Base-by-base conservation (phyloP, 2,329 filamentous ascomycete species). In the Aspergillus hiratsukae region DNA sequence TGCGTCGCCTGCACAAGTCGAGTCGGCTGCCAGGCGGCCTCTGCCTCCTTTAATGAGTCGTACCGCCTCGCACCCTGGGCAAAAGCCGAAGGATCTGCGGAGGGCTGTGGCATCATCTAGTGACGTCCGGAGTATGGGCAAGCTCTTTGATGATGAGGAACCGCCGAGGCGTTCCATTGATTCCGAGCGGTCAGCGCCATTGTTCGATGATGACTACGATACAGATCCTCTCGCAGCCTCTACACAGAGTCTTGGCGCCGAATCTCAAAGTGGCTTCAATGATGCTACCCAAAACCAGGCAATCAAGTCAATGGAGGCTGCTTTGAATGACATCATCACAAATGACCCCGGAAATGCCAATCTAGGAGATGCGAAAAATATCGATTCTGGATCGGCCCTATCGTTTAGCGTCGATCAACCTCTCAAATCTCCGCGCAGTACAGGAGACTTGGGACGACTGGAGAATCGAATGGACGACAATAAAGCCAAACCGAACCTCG, bases 241-340 rank as follows among this genome's bases (percentile, higher is more conserved):
- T 1, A 83, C 89, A 0, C 83, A 91, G 52, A 96, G 91, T 63
- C 77, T 96, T 8, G 90, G 92, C 23, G 87, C 87, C 49, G 89
- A 91, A 45, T 78, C 77, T n/a, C 80, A 82, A 9, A 80, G 80
- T 56, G 80, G 71, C 11, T 78, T 81, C 49, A 71, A 70, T 49
- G 75, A 77, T 9, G 74, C 80, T 23, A 79, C 88, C 5, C 88
- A 96, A 66, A 89, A 83, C 0, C 83, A 87, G 58, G 88, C 97
- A 28, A 91, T 99, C 5, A 86, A 95, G 74, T 93, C 91, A 3
- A 93, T 99, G 83, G 92, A 97, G 71, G 86, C 89, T 62, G 94
- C 92, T 17, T 80, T 99, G 50, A 96, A 89, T 62, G 89, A 92
- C 61, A 99, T 99, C 60, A 89, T 99, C 79, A 91, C 91, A 63